Evolutionary conservation across 441 rosid species (phyloP).

Genomic region (Kokia cookei): DNA sequence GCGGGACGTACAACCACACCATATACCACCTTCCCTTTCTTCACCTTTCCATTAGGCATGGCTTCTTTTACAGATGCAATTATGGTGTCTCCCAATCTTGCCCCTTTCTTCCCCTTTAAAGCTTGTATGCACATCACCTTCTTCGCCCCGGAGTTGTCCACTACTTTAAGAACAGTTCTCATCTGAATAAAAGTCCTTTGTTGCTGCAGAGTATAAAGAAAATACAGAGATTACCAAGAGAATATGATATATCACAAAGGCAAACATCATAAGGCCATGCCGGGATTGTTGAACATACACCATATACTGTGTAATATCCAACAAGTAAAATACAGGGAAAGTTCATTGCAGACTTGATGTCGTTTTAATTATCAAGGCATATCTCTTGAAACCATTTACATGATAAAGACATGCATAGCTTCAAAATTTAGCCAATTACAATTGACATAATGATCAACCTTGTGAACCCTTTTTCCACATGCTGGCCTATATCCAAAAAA

Average conservation of each 20-base stretch:
- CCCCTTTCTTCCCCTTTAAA: constrained; percentile 61
- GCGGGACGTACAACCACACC: constrained; percentile 93
- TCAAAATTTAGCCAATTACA: neutral
- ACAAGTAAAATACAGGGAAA: neutral
- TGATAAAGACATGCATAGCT: neutral
- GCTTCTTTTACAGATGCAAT: constrained; percentile 90
- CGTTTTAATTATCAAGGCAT: neutral
- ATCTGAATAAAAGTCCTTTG: constrained; percentile 81
- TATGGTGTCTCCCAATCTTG: constrained; percentile 75
- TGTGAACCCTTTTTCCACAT: neutral
- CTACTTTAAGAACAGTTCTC: constrained; percentile 79
- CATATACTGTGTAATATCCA: neutral
- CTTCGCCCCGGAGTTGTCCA: constrained; percentile 83
- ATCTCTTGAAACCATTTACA: neutral
- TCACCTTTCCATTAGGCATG: constrained; percentile 72
- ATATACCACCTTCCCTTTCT: constrained; percentile 79
- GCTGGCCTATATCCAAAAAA: neutral
- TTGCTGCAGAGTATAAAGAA: constrained; percentile 32
- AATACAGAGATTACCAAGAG: neutral
- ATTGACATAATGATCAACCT: neutral
- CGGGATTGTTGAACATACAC: neutral
- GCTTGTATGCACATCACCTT: constrained; percentile 91
- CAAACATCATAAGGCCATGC: neutral
- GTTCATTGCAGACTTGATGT: neutral
- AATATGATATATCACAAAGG: neutral